A percentile compares a stretch with the other conserved stretches of the same genome.
These are phyloP conservation scores for Boletus eberwhitei DNA, from an alignment of 768 basidiomycete species.

Conservation along the genomic window DNA sequence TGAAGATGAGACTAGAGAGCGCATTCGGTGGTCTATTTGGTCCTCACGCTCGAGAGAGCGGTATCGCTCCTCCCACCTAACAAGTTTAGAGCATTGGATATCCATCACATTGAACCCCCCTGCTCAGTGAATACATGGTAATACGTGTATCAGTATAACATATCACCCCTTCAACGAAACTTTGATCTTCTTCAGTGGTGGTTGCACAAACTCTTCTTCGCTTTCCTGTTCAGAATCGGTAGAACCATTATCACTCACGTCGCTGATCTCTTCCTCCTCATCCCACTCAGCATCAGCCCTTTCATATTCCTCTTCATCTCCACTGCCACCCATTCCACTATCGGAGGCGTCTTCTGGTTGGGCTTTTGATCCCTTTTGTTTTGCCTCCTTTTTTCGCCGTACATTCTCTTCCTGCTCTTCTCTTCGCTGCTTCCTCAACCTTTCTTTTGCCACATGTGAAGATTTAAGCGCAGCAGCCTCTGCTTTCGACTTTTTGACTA, in stretches of 20 bases:
- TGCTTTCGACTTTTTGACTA: conserved; percentile 89
- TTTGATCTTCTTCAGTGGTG: conserved; percentile 56
- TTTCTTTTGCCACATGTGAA: conserved; percentile 75
- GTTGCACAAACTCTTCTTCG: conserved; percentile 46
- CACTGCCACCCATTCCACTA: conserved; percentile 42
- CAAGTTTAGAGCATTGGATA: conserved; percentile 8
- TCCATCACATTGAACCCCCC: background rate
- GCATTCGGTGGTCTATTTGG: conserved; percentile 45
- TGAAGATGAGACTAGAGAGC: conserved; percentile 70
- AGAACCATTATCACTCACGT: conserved; percentile 45
- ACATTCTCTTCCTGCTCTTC: conserved; percentile 94
- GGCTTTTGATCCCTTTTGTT: conserved; percentile 25
- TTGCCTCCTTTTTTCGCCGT: conserved; percentile 64
- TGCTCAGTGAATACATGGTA: conserved; percentile 12
- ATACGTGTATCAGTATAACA: background rate
- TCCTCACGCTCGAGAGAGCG: conserved; percentile 17
- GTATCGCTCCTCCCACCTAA: conserved; percentile 16
- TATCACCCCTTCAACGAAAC: conserved; percentile 45
- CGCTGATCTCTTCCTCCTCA: conserved; percentile 64
- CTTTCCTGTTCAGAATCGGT: conserved; percentile 42
- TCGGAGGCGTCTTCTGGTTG: conserved; percentile 33
- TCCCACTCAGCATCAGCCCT: conserved; percentile 45
- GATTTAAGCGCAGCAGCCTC: conserved; percentile 64
- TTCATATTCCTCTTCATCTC: conserved; percentile 36
- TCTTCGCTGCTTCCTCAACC: conserved; percentile 69